phyloP scores from a whole-genome alignment of 2,329 filamentous ascomycete genomes.

The Neopestalotiopsis sp. region DNA sequence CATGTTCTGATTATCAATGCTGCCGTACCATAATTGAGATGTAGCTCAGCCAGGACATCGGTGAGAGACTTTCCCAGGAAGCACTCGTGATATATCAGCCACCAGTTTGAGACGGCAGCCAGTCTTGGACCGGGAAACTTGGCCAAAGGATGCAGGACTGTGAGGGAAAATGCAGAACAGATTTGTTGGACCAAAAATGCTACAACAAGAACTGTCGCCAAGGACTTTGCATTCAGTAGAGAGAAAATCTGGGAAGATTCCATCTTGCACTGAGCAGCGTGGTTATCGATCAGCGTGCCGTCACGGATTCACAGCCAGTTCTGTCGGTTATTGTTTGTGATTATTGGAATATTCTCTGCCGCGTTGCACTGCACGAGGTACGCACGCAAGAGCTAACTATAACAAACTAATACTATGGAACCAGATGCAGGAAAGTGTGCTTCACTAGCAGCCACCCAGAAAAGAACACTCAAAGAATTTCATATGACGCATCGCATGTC shows the following conservation, averaged over 20 bases:
- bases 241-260: conserved; percentile 3
- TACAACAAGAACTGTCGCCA: conserved; percentile 7
- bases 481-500: too few relatives aligned
- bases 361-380: too few relatives aligned
- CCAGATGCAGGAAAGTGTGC: too few relatives aligned
- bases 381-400: too few relatives aligned
- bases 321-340: background rate
- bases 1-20: too few relatives aligned
- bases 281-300: conserved; percentile 5
- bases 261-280: conserved; percentile 7
- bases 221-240: background rate
- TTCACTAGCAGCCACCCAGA: too few relatives aligned
- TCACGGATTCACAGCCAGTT: background rate
- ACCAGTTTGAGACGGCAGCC: background rate
- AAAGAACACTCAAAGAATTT: too few relatives aligned
- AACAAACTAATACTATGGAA: too few relatives aligned
- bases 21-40: conserved; percentile 4
- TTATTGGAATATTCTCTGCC: too few relatives aligned
- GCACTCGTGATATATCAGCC: conserved; percentile 8
- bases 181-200: conserved; percentile 1
- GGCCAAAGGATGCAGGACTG: conserved; percentile 5
- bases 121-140: background rate
- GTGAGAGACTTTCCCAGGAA: conserved; percentile 9
- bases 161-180: conserved; percentile 7
- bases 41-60: background rate